Evolutionary conservation across 2,329 filamentous ascomycete species (phyloP), one percentile per base, ranked within the genome.

Genomic region (Colletotrichum spinosum): DNA sequence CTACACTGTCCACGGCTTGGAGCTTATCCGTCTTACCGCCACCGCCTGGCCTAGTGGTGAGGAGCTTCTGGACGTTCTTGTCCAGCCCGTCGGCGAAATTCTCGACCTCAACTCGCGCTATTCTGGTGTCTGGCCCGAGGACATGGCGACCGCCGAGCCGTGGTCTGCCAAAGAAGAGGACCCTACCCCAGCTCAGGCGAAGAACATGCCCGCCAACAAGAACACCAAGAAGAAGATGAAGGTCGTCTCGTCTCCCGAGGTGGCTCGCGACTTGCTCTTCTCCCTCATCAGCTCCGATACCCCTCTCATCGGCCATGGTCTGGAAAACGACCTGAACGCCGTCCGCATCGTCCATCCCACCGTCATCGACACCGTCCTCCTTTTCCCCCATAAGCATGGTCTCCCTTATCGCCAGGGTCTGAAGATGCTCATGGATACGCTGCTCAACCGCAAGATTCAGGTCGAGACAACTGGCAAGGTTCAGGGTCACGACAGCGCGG

Each of bases 311-410:
- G 96, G 96, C 0, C 96, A 99, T 76, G 94, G 93, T 1, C 87
- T 98, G 8, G 96, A 99, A 73, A 99, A 99, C 74, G 96, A 99
- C 72, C 86, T 99, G 60, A 97, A 97, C 74, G 88, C 90, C 2
- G 84, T 91, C 45, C 91, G 95, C 41, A 86, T 98, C 55, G 89
- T 97, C 49, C 96, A 98, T 72, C 92, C 92, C 0, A 91, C 87
- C 0, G 84, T 97, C 58, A 86, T 97, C 72, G 95, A 98, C 76
- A 97, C 94, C 0, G 88, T 93, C 1, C 79, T 97, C 0, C 84
- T 97, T 0, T 99, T 88, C 75, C 94, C 94, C 0, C 93, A 97
- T 73, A 88, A 84, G 12, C 82, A 82, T 13, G 93, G 94, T 1
- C 80, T 97, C 1, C 96, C 96, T 0, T 85, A 89, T 58, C 90